Conservation (phyloP, 1,284 basidiomycete species). For the Pholiota adiposa region DNA sequence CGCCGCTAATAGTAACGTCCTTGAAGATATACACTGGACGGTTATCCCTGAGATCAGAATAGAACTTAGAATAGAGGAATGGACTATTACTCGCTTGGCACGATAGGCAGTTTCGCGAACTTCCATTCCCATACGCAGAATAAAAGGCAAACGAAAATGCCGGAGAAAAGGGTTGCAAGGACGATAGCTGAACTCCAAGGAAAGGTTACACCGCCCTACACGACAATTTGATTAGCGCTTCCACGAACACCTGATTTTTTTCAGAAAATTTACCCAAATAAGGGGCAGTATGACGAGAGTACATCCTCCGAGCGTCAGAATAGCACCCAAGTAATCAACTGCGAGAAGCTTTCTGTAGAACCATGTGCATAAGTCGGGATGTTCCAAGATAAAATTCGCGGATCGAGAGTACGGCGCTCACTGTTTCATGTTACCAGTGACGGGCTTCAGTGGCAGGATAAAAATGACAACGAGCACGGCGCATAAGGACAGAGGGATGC, state of each 20-base stretch:
- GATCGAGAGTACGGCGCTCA: constrained; percentile 29
- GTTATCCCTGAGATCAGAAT: too few species aligned
- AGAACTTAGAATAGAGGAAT: too few species aligned
- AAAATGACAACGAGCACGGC: constrained; percentile 61
- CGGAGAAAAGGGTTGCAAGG: constrained; percentile 63
- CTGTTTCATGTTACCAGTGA: constrained; percentile 59
- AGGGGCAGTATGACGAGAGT: constrained; percentile 69
- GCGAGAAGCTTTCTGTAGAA: constrained; percentile 61
- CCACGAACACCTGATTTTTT: background rate
- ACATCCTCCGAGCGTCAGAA: constrained; percentile 64
- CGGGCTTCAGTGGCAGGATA: constrained; percentile 67
- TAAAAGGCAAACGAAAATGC: constrained; percentile 53
- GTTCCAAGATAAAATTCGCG: too few species aligned
- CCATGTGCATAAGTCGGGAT: constrained; percentile 1
- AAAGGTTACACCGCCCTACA: constrained; percentile 69
- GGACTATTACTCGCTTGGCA: constrained; percentile 56
- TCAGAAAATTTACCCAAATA: constrained; percentile 62
- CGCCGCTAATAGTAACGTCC: constrained; percentile 68
- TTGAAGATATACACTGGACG: constrained; percentile 65
- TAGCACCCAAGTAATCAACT: constrained; percentile 68
- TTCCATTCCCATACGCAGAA: constrained; percentile 80
- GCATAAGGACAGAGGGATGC: constrained; percentile 58
- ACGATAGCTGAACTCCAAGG: constrained; percentile 70
- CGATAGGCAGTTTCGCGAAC: constrained; percentile 66
- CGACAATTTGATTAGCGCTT: background rate